Percentiles rank a stretch among this genome's conserved stretches.
Conservation (phyloP, 2,329 filamentous ascomycete genomes). For the Tolypocladium album region DNA sequence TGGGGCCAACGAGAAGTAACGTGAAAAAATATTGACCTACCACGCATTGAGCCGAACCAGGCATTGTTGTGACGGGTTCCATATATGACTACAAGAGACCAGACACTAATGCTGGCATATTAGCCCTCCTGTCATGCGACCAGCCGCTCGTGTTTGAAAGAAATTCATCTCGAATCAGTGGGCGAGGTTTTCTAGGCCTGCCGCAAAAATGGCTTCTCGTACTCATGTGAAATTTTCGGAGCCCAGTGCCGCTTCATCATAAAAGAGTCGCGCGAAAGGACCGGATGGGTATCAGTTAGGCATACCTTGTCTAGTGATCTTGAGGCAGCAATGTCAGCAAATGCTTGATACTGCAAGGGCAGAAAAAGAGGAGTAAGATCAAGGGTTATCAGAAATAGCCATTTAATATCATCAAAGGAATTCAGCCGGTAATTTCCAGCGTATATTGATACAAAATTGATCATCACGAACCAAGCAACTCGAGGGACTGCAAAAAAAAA, state of each 20-base stretch:
- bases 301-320: constrained; percentile 23
- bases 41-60: neutral
- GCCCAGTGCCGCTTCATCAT: constrained; percentile 98
- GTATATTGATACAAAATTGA: constrained; percentile 56
- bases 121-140: neutral
- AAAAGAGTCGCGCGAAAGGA: constrained; percentile 17
- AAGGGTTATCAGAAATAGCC: constrained; percentile 66
- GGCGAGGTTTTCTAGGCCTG: constrained; percentile 99
- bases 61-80: neutral
- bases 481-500: neutral
- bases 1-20: constrained; percentile 7
- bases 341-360: neutral
- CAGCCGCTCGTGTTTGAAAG: constrained; percentile 7
- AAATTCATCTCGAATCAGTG: constrained; percentile 54
- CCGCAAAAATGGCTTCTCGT: constrained; percentile 77
- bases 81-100: neutral
- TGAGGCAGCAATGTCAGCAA: constrained; percentile 19
- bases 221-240: constrained; percentile 68
- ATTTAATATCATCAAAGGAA: constrained; percentile 70
- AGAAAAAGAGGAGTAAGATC: constrained; percentile 5
- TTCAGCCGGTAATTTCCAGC: constrained; percentile 97
- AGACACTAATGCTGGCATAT: constrained; percentile 5
- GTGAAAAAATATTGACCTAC: neutral
- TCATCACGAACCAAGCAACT: constrained; percentile 35
- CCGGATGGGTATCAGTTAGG: constrained; percentile 4